A percentile compares a stretch with the other conserved stretches of the same genome.
Evolutionary conservation across 148 eudicot genomes (phyloP).

Genomic region (Persicaria maculosa): DNA sequence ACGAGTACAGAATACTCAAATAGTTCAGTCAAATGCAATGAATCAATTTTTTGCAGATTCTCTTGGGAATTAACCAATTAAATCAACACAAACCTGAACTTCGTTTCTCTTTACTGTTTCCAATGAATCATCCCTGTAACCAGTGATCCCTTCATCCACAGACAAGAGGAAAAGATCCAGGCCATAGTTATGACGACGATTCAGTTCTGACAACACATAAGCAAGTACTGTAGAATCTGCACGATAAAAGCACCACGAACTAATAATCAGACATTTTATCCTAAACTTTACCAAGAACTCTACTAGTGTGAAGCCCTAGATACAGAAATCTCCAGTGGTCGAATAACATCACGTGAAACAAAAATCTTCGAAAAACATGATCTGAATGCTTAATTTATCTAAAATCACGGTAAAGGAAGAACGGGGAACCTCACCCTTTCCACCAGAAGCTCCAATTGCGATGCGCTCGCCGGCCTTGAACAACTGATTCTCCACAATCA

Average conservation of each 20-base stretch:
- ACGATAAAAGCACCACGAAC: neutral
- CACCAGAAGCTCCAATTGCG: slow-evolving; percentile 97
- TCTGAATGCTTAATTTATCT: neutral
- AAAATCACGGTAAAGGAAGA: neutral
- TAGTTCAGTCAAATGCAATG: too few species aligned
- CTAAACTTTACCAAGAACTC: neutral
- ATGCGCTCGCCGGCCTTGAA: slow-evolving; percentile 84
- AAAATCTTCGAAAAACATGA: neutral
- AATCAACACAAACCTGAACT: slow-evolving; percentile 47
- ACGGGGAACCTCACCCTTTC: slow-evolving; percentile 48
- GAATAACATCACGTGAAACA: too few species aligned
- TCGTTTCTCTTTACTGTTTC: slow-evolving; percentile 98
- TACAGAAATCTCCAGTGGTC: neutral
- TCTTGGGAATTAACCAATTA: neutral
- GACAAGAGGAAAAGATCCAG: slow-evolving; percentile 87
- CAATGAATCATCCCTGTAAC: slow-evolving; percentile 95
- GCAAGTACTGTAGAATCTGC: slow-evolving; percentile 99
- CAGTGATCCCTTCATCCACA: slow-evolving; percentile 95
- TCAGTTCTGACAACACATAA: slow-evolving; percentile 83
- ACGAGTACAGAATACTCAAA: too few species aligned
- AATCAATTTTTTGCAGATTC: neutral
- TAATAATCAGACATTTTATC: neutral
- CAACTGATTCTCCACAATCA: slow-evolving; percentile 66
- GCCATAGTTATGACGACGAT: slow-evolving; percentile 77
- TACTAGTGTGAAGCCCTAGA: slow-evolving; percentile 8